Base-by-base conservation (phyloP, 129 eudicot species). In the Artemisia tridentata region DNA sequence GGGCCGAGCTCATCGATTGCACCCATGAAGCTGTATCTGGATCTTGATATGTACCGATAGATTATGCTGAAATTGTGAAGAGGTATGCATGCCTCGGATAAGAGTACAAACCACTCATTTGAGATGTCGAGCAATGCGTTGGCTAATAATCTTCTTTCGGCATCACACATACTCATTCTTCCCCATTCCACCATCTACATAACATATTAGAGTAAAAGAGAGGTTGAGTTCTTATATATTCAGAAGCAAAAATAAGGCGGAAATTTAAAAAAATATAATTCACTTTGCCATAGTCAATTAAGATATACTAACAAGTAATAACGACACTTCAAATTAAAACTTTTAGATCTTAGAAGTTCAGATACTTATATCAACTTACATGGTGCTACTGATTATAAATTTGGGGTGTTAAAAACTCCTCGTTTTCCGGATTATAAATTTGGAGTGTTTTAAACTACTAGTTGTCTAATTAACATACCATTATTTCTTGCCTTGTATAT, bases 41-140 rank as follows among this genome's bases (percentile, higher is more conserved):
- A 87, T 68, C 72, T 68, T 71, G 86, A 71, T 49, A 92, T 68
- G 92, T 89, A 92, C 43, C 50, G 76, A 76, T 92, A 86, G 14
- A 82, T 58, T 16, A 74, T 80, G 74, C 79, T 78, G 81, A 92
- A 92, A 83, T 80, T 87, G 38, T 84, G 90, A 12, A 92, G 79
- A 5, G 98, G 95, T 49, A 92, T 87, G 80, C 96, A 89, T 23
- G 96, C 86, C 65, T 92, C 98, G 0, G 98, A 92, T 15, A 87
- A n/a, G 57, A 92, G 89, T 60, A 92, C 73, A 66, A 92, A 92
- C 81, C 86, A 81, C 74, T 89, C 95, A 67, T 92, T 92, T 25
- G 98, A 89, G 58, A 86, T 60, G 71, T 92, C 98, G 6, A 89
- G 96, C 47, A 92, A 70, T 3, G 96, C 96, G 38, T 92, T 92